Conservation (phyloP, 2,329 filamentous ascomycete species). For the Pyrenochaeta sp. region DNA sequence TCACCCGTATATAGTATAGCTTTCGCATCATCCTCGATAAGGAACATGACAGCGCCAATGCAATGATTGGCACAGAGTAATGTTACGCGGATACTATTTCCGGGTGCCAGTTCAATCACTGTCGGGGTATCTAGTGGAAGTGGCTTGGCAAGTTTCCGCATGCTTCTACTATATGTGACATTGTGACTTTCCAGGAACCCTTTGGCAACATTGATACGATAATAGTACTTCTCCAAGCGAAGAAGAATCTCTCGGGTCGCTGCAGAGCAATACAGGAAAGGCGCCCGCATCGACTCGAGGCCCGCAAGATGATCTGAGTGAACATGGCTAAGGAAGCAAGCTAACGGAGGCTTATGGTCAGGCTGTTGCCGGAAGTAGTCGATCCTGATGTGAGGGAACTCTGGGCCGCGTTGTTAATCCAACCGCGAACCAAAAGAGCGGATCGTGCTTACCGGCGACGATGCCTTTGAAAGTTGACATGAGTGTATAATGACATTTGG, state of each 20-base stretch:
- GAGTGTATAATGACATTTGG: not conserved
- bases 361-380: slow-evolving; percentile 77
- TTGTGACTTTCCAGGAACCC: slow-evolving; percentile 78
- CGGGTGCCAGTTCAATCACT: slow-evolving; percentile 74
- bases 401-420: slow-evolving; percentile 44
- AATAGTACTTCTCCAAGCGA: slow-evolving; percentile 77
- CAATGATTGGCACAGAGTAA: slow-evolving; percentile 94
- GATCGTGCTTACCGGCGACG: slow-evolving; percentile 24
- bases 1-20: slow-evolving; percentile 90
- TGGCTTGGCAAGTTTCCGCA: slow-evolving; percentile 76
- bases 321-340: slow-evolving; percentile 90
- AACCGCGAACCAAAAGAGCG: not conserved
- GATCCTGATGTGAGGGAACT: slow-evolving; percentile 83
- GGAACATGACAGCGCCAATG: slow-evolving; percentile 87
- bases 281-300: slow-evolving; percentile 75
- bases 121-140: slow-evolving; percentile 84
- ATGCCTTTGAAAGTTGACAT: slow-evolving; percentile 50
- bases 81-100: slow-evolving; percentile 76
- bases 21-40: slow-evolving; percentile 76
- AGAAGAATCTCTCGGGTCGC: slow-evolving; percentile 83
- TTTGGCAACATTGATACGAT: slow-evolving; percentile 80
- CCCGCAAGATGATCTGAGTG: slow-evolving; percentile 90
- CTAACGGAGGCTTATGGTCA: slow-evolving; percentile 68
- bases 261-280: slow-evolving; percentile 90
- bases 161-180: slow-evolving; percentile 75